Percentiles rank a stretch among this genome's conserved stretches.
Evolutionary conservation across 805 yeast species (phyloP).

Genomic region (Metschnikowia cubensis): DNA sequence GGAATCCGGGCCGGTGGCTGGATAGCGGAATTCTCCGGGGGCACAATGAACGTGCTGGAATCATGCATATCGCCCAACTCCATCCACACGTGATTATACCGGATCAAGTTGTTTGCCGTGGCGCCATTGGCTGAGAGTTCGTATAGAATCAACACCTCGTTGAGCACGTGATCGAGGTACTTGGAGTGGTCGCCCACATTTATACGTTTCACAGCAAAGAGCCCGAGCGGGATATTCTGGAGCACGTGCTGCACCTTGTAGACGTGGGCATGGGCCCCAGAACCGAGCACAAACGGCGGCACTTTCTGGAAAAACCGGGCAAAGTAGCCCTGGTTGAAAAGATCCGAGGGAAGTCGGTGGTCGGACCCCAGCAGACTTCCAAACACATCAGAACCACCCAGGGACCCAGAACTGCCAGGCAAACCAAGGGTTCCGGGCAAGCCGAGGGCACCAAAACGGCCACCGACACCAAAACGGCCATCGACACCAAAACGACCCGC

Average conservation of each 20-base stretch:
- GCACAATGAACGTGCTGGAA: conserved; percentile 33
- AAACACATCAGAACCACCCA: no score
- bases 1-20: conserved; percentile 38
- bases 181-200: conserved; percentile 73
- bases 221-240: conserved; percentile 66
- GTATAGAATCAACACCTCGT: conserved; percentile 73
- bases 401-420: no score
- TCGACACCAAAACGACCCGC: no score
- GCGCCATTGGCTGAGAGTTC: conserved; percentile 43
- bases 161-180: conserved; percentile 66
- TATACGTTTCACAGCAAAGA: conserved; percentile 80
- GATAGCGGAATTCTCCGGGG: not conserved
- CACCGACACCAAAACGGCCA: no score
- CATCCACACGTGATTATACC: conserved; percentile 90
- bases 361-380: not conserved
- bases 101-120: conserved; percentile 58
- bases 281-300: conserved; percentile 54
- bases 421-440: not conserved
- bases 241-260: conserved; percentile 79
- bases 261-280: conserved; percentile 84
- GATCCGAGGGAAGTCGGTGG: conserved; percentile 43
- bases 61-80: conserved; percentile 58
- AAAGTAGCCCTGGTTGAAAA: conserved; percentile 83
- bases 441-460: no score
- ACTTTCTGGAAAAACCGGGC: conserved; percentile 62